Percentiles rank a stretch among this genome's conserved stretches.
Evolutionary conservation across 2,329 filamentous ascomycete genomes (phyloP).

Genomic region (Paracorniculantispora psalliotae): DNA sequence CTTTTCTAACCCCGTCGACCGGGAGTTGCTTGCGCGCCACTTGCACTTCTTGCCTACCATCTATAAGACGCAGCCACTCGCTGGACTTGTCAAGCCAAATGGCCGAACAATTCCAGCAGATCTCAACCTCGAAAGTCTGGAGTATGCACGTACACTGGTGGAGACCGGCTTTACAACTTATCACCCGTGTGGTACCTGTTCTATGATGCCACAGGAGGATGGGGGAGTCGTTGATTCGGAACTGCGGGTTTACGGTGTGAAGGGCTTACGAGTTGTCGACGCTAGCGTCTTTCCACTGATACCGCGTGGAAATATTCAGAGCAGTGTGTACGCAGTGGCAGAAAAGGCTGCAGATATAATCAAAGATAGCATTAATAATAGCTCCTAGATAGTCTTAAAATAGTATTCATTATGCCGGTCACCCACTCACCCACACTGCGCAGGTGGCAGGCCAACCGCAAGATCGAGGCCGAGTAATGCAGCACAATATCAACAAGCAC

Average conservation of each 20-base stretch:
- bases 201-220: constrained; percentile 38
- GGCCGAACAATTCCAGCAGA: constrained; percentile 21
- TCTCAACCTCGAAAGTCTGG: constrained; percentile 19
- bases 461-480: too few species aligned
- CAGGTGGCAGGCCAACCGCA: too few species aligned
- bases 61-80: constrained; percentile 35
- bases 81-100: constrained; percentile 34
- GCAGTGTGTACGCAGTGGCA: constrained; percentile 23
- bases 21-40: constrained; percentile 45
- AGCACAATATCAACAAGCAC: too few species aligned
- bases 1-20: constrained; percentile 50
- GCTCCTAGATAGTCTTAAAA: too few species aligned
- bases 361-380: too few species aligned
- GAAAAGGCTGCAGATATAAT: constrained; percentile 29
- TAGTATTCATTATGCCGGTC: too few species aligned
- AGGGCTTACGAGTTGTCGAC: constrained; percentile 40
- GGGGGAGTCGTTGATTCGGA: constrained; percentile 39
- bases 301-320: constrained; percentile 30
- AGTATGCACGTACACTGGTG: constrained; percentile 30
- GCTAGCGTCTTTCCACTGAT: constrained; percentile 40
- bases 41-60: constrained; percentile 37
- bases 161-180: constrained; percentile 33
- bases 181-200: constrained; percentile 19
- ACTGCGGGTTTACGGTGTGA: constrained; percentile 38
- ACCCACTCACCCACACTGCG: too few species aligned